Conservation (phyloP, 768 basidiomycete genomes). For the Rhizopogon vesiculosus region DNA sequence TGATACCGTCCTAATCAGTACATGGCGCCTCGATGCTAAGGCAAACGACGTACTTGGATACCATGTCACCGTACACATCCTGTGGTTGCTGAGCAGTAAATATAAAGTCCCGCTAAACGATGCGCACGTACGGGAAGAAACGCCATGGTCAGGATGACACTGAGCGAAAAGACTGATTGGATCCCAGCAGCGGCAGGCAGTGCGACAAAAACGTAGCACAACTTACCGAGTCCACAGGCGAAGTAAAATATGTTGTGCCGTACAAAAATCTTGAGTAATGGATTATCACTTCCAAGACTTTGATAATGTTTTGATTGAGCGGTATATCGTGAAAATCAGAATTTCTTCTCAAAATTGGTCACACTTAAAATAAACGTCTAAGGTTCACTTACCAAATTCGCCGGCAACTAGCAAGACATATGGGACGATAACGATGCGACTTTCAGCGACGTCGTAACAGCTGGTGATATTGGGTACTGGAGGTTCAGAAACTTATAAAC, state of each 20-base stretch:
- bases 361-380: not conserved
- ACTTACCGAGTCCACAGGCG: not conserved
- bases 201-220: not conserved
- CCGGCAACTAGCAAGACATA: not conserved
- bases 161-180: not conserved
- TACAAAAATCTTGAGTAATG: not conserved
- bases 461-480: not conserved
- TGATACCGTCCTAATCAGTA: not conserved
- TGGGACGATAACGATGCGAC: not conserved
- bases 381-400: not conserved
- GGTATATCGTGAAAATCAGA: not conserved
- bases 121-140: not conserved
- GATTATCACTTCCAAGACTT: not conserved
- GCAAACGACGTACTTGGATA: not conserved
- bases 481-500: not conserved
- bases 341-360: not conserved
- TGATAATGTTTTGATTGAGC: not conserved
- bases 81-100: not conserved
- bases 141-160: not conserved
- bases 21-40: not conserved
- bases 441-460: not conserved
- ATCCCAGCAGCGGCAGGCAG: not conserved
- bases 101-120: not conserved
- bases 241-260: conserved; percentile 5
- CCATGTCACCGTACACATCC: not conserved